Evolutionary conservation across 2,329 filamentous ascomycete species (phyloP).

Genomic region (Macrophomina phaseolina): DNA sequence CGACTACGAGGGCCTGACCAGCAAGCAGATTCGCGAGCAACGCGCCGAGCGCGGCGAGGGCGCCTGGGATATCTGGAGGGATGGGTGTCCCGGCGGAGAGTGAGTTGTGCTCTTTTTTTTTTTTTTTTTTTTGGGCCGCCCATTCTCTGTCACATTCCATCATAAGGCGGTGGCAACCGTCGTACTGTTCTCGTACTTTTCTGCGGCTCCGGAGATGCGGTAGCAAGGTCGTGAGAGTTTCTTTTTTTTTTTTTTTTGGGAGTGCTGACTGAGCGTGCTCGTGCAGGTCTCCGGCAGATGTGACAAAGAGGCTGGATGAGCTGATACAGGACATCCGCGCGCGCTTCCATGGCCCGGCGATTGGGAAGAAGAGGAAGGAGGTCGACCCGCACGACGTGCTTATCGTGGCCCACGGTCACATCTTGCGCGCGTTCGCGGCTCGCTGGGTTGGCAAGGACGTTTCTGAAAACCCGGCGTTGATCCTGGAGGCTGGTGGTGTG

Average conservation of each 20-base stretch:
- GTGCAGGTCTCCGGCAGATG: slow-evolving; percentile 62
- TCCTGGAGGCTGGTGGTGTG: slow-evolving; percentile 71
- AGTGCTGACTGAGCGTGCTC: slow-evolving; percentile 31
- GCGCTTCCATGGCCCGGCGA: slow-evolving; percentile 38
- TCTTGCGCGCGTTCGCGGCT: slow-evolving; percentile 85
- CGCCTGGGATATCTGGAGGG: slow-evolving; percentile 84
- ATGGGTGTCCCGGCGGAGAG: slow-evolving; percentile 85
- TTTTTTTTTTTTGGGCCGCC: not conserved
- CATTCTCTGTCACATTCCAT: too few relatives aligned
- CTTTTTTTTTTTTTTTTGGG: too few relatives aligned
- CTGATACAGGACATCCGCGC: slow-evolving; percentile 77
- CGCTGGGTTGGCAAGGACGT: slow-evolving; percentile 79
- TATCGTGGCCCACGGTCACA: slow-evolving; percentile 89
- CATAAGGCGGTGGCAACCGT: too few relatives aligned
- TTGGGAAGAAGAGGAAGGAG: slow-evolving; percentile 54
- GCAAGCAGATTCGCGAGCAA: slow-evolving; percentile 55
- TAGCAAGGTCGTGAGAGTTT: too few relatives aligned
- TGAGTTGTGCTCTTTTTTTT: slow-evolving; percentile 38
- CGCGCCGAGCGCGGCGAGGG: slow-evolving; percentile 51
- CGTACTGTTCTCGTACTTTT: not conserved
- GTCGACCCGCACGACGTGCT: slow-evolving; percentile 68
- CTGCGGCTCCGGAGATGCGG: not conserved
- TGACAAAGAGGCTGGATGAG: slow-evolving; percentile 73
- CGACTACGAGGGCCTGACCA: slow-evolving; percentile 64
- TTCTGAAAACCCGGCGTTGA: slow-evolving; percentile 75